phyloP scores from a whole-genome alignment of 345 rosid genomes.

The Citrus hindsii region DNA sequence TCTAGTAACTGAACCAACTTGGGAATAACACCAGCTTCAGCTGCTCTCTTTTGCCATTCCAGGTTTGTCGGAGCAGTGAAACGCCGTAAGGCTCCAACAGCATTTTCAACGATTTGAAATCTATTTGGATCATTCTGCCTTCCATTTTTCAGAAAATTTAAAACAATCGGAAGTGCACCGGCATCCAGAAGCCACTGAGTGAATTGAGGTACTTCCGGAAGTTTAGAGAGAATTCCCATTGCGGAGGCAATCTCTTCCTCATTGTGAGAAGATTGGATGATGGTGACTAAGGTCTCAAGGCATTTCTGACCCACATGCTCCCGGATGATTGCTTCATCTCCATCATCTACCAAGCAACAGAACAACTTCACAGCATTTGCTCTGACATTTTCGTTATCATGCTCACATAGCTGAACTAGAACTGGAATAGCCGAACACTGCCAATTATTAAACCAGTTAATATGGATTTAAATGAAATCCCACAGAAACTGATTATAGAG shows the following conservation, averaged over 20 bases:
- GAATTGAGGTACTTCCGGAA: slow-evolving; percentile 47
- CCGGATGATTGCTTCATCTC: slow-evolving; percentile 39
- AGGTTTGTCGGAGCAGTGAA: slow-evolving; percentile 41
- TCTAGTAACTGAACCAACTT: slow-evolving; percentile 45
- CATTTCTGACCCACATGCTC: slow-evolving; percentile 46
- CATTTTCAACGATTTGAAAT: slow-evolving; percentile 40
- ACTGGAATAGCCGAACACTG: slow-evolving; percentile 57
- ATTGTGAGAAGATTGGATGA: slow-evolving; percentile 40
- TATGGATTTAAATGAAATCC: slow-evolving; percentile 8
- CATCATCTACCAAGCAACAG: slow-evolving; percentile 46
- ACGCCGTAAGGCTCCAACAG: slow-evolving; percentile 49
- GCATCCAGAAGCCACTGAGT: slow-evolving; percentile 55
- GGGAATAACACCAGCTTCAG: slow-evolving; percentile 52
- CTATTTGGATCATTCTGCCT: slow-evolving; percentile 32
- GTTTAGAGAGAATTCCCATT: slow-evolving; percentile 48
- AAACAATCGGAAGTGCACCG: slow-evolving; percentile 33
- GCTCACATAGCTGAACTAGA: slow-evolving; percentile 50
- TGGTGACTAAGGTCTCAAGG: slow-evolving; percentile 42
- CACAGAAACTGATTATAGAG: slow-evolving; percentile 1
- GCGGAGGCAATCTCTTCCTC: slow-evolving; percentile 48
- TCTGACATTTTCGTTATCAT: slow-evolving; percentile 34
- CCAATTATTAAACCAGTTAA: slow-evolving; percentile 18
- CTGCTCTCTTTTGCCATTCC: slow-evolving; percentile 53
- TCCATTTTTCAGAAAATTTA: slow-evolving; percentile 13
- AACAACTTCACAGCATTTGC: slow-evolving; percentile 63